Conservation (phyloP, 495 filamentous ascomycete species). For the Lasiosphaeria miniovina region DNA sequence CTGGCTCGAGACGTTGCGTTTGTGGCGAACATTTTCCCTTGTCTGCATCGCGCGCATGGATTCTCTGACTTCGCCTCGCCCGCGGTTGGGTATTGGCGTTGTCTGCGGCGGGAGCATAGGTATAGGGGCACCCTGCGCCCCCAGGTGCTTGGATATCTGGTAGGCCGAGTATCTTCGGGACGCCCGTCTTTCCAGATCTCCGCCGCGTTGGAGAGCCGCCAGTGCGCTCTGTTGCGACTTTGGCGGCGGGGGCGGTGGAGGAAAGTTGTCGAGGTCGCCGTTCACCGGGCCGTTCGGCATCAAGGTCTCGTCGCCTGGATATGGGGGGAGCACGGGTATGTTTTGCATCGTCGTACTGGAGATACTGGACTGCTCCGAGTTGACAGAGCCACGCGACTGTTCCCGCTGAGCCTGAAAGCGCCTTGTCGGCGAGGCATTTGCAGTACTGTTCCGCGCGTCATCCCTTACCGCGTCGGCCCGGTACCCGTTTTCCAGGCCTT, state of each 20-base stretch:
- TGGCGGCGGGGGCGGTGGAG: conserved; percentile 70
- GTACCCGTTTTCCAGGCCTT: conserved; percentile 48
- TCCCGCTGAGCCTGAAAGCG: conserved; percentile 41
- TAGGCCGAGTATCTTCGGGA: conserved; percentile 92
- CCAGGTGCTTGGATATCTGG: conserved; percentile 91
- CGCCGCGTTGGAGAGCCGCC: conserved; percentile 83
- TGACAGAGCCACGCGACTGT: conserved; percentile 43
- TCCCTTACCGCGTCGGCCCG: conserved; percentile 29
- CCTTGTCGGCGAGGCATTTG: conserved; percentile 39
- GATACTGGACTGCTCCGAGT: conserved; percentile 54
- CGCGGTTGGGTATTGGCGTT: conserved; percentile 83
- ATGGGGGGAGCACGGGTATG: conserved; percentile 63
- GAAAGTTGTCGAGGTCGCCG: conserved; percentile 51
- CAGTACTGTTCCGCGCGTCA: conserved; percentile 23
- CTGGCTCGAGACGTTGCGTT: conserved; percentile 48
- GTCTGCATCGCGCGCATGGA: conserved; percentile 88
- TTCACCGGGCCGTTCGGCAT: conserved; percentile 39
- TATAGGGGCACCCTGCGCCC: conserved; percentile 73
- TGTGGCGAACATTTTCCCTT: conserved; percentile 66
- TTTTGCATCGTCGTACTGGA: conserved; percentile 69
- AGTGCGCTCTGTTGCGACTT: conserved; percentile 87
- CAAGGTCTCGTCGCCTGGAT: conserved; percentile 54
- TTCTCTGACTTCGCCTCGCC: conserved; percentile 76
- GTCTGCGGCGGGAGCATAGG: conserved; percentile 84
- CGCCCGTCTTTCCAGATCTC: conserved; percentile 88